phyloP scores from a whole-genome alignment of 2,329 filamentous ascomycete genomes.

The Arthrobotrys megalospora region DNA sequence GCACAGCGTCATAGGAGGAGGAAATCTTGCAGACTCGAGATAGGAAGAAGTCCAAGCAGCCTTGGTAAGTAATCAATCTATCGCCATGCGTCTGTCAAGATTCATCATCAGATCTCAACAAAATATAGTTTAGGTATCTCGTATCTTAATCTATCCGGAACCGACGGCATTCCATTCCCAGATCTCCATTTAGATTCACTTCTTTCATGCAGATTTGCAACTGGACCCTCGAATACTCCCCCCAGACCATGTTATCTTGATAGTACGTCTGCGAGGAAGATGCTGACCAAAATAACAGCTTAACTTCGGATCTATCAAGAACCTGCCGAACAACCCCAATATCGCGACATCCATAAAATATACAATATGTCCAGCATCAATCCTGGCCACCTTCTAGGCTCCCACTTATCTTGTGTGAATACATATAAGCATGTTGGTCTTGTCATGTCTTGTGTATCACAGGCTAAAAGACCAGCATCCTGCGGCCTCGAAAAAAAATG shows the following conservation, averaged over 20 bases:
- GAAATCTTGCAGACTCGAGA: conserved; percentile 23
- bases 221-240: conserved; percentile 12
- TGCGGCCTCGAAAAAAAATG: conserved; percentile 8
- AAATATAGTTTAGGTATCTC: conserved; percentile 14
- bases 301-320: conserved; percentile 36
- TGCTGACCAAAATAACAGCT: conserved; percentile 5
- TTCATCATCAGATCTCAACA: conserved; percentile 23
- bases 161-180: conserved; percentile 29
- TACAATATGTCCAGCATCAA: conserved; percentile 30
- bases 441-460: conserved; percentile 43
- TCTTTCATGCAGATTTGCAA: conserved; percentile 26
- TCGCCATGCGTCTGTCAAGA: conserved; percentile 9
- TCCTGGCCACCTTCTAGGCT: conserved; percentile 35
- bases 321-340: conserved; percentile 36
- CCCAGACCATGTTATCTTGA: conserved; percentile 6
- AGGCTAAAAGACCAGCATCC: conserved; percentile 36
- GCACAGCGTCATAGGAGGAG: conserved; percentile 19
- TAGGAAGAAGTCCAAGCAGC: conserved; percentile 21
- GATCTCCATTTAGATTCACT: conserved; percentile 21
- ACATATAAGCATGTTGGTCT: conserved; percentile 28
- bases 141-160: conserved; percentile 27
- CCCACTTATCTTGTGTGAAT: conserved; percentile 35
- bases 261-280: conserved; percentile 1
- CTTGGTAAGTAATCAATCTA: conserved; percentile 9
- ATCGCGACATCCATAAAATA: conserved; percentile 15